Conservation (phyloP, 2,329 filamentous ascomycete species). For the Sporothrix protearum region DNA sequence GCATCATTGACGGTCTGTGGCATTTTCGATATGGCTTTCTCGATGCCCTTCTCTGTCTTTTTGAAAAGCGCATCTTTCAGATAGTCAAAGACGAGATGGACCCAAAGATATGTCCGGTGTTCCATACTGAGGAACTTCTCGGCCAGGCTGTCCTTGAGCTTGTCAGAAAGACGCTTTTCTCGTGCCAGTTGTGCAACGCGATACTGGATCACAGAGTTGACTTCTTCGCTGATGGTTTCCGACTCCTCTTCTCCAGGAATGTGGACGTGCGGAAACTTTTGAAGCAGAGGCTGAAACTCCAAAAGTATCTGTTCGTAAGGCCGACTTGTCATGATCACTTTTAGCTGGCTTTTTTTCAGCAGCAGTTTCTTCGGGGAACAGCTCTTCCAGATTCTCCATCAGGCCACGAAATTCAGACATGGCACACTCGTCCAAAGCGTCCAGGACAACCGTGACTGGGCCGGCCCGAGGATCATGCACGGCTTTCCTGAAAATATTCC, state of each 20-base stretch:
- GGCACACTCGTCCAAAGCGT: slow-evolving; percentile 39
- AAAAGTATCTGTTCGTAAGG: slow-evolving; percentile 19
- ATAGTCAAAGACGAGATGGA: slow-evolving; percentile 36
- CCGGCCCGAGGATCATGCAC: slow-evolving; percentile 33
- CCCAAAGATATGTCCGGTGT: slow-evolving; percentile 41
- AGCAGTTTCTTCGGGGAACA: neutral
- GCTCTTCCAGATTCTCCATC: neutral
- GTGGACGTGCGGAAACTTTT: slow-evolving; percentile 17
- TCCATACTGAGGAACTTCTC: slow-evolving; percentile 26
- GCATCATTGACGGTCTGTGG: slow-evolving; percentile 30
- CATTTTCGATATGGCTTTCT: slow-evolving; percentile 25
- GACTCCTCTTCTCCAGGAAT: slow-evolving; percentile 21
- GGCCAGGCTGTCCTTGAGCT: slow-evolving; percentile 25
- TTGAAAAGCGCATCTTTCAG: slow-evolving; percentile 16
- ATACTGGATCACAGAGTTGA: slow-evolving; percentile 20
- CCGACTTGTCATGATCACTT: slow-evolving; percentile 20
- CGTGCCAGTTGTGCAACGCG: neutral
- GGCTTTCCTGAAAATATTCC: slow-evolving; percentile 36
- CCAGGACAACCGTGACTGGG: slow-evolving; percentile 37
- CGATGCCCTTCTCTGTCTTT: slow-evolving; percentile 25
- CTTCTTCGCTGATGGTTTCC: slow-evolving; percentile 21
- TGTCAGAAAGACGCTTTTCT: neutral
- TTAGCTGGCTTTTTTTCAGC: neutral
- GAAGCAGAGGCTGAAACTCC: slow-evolving; percentile 18
- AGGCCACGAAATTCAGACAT: neutral